Base-by-base conservation (phyloP, 768 basidiomycete genomes). In the Paxillus rubicundulus region DNA sequence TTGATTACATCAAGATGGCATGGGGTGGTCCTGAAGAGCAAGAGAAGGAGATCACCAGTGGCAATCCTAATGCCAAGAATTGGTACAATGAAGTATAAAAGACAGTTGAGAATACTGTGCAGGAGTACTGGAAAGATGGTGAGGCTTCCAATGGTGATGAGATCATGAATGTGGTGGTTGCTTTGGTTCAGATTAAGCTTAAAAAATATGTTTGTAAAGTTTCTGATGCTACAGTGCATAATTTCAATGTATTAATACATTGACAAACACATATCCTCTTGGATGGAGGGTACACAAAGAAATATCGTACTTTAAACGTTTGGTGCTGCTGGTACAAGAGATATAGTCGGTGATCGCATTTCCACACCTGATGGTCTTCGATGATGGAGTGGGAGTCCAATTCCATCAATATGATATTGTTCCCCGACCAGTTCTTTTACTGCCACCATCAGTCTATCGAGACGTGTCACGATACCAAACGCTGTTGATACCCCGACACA, bases 381-480 rank as follows among this genome's bases (percentile, higher is more conserved):
- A 52, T 51, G 58, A 52, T 71, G 51, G 43, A 57, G 17, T 17
- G 57, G 64, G 49, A 49, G 56, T 33, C 79, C 84, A 14, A 88
- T 68, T 0, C 87, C 87, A 52, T 85, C 80, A n/a, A 92, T 87
- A 63, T 92, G 87, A 64, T 87, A 91, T 58, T 89, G 86, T 65
- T 93, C 91, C 2, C 91, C 91, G 1, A 93, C 88, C 41, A 93
- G 73, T 67, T 92, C 89, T 65, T 94, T 94, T 14, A 83, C 81
- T 2, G 89, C 88, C 3, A 91, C 62, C 83, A 93, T 89, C 52
- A 93, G 69, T 47, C 81, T 73, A 63, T 94, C 92, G 12, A 94
- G 70, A 9, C 88, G 79, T 6, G 79, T 78, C n/a, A 93, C 72
- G 37, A 93, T 79, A 0, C 79, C 77, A 57, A 80, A 87, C 0